Conservation (phyloP, 164 flowering plant species). For the Liquidambar formosana region DNA sequence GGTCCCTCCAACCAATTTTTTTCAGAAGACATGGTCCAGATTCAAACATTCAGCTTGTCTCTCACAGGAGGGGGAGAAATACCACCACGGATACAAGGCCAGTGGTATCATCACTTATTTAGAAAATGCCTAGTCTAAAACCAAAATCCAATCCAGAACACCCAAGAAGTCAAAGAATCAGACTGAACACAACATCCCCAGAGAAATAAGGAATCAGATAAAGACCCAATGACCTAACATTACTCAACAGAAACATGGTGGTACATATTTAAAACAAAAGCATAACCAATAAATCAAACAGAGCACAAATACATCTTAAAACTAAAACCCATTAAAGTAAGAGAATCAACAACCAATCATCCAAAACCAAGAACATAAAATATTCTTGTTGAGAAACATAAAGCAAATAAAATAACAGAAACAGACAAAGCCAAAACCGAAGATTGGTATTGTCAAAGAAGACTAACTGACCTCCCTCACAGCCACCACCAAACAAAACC, state of each 20-base stretch:
- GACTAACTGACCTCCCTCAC: conserved; percentile 76
- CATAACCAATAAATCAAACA: neutral
- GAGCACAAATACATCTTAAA: neutral
- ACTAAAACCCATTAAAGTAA: neutral
- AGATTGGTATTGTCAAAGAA: neutral
- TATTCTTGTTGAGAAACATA: neutral
- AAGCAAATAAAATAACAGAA: neutral
- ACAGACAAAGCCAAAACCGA: neutral
- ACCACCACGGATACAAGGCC: no score
- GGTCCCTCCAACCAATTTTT: no score
- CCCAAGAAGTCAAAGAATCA: neutral
- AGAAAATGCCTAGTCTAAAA: neutral
- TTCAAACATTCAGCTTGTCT: no score
- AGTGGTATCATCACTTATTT: no score
- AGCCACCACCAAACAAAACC: conserved; percentile 94
- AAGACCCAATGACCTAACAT: neutral
- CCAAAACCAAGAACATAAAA: neutral
- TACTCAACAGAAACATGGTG: neutral
- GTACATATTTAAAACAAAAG: no score
- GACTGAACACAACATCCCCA: neutral
- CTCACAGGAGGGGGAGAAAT: no score
- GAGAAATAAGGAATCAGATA: no score
- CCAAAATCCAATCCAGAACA: neutral
- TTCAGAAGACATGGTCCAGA: neutral
- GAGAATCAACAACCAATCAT: neutral